Conservation (phyloP, 257 asterid genomes). For the Striga asiatica region DNA sequence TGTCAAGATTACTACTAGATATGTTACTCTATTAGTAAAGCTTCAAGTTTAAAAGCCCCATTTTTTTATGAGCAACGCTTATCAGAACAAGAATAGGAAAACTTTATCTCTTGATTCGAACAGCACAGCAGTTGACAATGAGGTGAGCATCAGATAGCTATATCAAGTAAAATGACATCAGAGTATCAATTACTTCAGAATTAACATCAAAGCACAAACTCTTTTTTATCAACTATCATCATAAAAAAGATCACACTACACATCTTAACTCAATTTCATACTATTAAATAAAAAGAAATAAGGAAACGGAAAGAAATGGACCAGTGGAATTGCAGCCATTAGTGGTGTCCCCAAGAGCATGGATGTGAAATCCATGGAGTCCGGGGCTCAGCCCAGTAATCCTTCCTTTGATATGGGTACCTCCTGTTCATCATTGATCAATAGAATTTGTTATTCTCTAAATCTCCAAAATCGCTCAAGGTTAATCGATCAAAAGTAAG, state of each 20-base stretch:
- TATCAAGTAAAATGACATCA: background rate
- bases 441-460: background rate
- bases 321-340: conserved; percentile 96
- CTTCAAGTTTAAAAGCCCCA: no score
- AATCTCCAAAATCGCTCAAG: no score
- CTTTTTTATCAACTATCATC: no score
- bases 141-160: background rate
- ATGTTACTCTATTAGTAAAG: background rate
- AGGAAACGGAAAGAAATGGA: background rate
- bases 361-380: conserved; percentile 87
- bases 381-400: conserved; percentile 66
- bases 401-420: conserved; percentile 55
- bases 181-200: background rate
- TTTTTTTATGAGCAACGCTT: background rate
- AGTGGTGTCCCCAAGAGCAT: conserved; percentile 93
- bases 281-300: background rate
- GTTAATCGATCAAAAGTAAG: background rate
- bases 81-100: background rate
- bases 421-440: background rate
- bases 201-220: no score
- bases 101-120: background rate
- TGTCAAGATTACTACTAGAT: background rate
- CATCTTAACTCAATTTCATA: background rate
- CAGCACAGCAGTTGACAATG: background rate
- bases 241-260: no score